Percentiles rank a stretch among this genome's conserved stretches.
Evolutionary conservation across 768 basidiomycete species (phyloP).

Genomic region (Agaricus sinodeliciosus): DNA sequence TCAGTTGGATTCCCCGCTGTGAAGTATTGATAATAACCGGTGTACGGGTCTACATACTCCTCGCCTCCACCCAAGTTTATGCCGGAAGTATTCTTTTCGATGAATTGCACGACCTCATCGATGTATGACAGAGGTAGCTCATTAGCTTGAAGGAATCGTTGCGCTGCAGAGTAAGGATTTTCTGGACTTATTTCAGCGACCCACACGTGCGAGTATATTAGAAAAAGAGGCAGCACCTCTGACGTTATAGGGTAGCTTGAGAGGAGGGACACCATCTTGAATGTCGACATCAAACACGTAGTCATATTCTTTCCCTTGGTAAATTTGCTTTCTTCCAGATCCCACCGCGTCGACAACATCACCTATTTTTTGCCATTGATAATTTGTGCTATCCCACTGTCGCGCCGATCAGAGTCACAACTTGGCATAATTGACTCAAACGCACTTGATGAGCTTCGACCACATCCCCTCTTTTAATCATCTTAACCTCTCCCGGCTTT

Average conservation of each 20-base stretch:
- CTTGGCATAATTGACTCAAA: background rate
- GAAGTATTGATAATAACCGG: slow-evolving; percentile 42
- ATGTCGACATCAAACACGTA: slow-evolving; percentile 99
- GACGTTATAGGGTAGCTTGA: slow-evolving; percentile 92
- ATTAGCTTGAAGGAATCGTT: slow-evolving; percentile 78
- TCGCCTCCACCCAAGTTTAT: slow-evolving; percentile 60
- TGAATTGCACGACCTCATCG: slow-evolving; percentile 89
- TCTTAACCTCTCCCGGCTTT: slow-evolving; percentile 89
- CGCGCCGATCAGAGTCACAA: background rate
- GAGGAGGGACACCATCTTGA: slow-evolving; percentile 83
- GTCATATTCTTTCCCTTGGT: slow-evolving; percentile 92
- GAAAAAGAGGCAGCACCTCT: slow-evolving; percentile 45
- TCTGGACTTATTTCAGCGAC: slow-evolving; percentile 40
- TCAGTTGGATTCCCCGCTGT: background rate
- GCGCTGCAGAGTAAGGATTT: slow-evolving; percentile 86
- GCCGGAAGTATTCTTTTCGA: slow-evolving; percentile 84
- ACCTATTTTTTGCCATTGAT: slow-evolving; percentile 88
- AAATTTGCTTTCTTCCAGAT: slow-evolving; percentile 84
- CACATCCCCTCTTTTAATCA: slow-evolving; percentile 72
- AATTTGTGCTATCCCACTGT: slow-evolving; percentile 73
- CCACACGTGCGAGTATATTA: slow-evolving; percentile 1
- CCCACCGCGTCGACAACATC: slow-evolving; percentile 95
- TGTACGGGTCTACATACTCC: slow-evolving; percentile 83
- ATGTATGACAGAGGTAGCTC: slow-evolving; percentile 78
- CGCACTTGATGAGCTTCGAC: slow-evolving; percentile 90